Percentiles rank a stretch among this genome's conserved stretches.
These are phyloP conservation scores for Trifolium pratense DNA, from an alignment of 306 rosid genomes.

Conservation along the genomic window DNA sequence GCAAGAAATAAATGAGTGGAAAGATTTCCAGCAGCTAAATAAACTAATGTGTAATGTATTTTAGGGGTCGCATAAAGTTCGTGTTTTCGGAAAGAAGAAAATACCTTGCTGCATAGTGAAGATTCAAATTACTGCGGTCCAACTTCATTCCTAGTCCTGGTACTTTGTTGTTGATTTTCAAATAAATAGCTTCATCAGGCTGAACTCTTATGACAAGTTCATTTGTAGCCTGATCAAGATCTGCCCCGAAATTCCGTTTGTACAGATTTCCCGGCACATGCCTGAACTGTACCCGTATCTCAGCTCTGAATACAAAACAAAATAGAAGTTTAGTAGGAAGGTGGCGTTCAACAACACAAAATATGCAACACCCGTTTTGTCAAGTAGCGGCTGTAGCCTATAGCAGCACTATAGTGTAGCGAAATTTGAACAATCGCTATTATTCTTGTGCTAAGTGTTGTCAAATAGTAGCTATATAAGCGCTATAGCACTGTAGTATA, in stretches of 20 bases:
- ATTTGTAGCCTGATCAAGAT: conserved; percentile 77
- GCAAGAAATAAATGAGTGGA: background rate
- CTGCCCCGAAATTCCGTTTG: conserved; percentile 73
- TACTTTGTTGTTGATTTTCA: conserved; percentile 88
- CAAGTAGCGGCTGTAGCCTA: background rate
- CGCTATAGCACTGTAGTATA: background rate
- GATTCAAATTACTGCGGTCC: conserved; percentile 85
- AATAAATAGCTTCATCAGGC: conserved; percentile 90
- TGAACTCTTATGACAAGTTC: conserved; percentile 93
- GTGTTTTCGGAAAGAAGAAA: background rate
- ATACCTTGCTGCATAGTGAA: conserved; percentile 92
- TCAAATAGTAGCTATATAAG: background rate
- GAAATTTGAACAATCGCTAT: background rate
- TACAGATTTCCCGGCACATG: conserved; percentile 90
- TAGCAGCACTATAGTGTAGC: background rate
- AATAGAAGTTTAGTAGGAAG: background rate
- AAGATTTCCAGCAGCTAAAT: background rate
- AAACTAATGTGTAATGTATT: conserved; percentile 21
- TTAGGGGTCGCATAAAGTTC: conserved; percentile 5
- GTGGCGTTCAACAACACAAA: background rate
- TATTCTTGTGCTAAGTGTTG: background rate
- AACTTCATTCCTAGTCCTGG: conserved; percentile 90
- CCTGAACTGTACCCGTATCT: conserved; percentile 93
- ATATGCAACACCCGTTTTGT: background rate
- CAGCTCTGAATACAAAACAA: conserved; percentile 64